phyloP scores from a whole-genome alignment of 139 green algal genomes.

The Chlorella ohadii region DNA sequence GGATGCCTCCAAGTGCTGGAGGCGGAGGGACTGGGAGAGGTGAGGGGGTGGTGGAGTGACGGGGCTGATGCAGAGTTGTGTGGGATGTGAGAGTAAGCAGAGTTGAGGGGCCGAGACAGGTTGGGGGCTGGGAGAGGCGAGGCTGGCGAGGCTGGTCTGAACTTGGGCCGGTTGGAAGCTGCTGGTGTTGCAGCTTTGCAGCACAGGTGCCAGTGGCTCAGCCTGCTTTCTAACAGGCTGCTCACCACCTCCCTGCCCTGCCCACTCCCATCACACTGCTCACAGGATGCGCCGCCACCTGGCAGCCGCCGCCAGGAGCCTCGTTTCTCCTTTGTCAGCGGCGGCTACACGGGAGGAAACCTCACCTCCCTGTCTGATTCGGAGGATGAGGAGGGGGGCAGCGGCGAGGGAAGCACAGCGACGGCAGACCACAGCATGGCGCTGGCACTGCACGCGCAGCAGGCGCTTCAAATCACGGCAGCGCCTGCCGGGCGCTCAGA shows the following conservation, averaged over 20 bases:
- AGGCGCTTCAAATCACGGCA: conserved; percentile 27
- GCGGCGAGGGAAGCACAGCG: background rate
- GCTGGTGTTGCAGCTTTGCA: no score
- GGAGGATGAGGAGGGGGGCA: background rate
- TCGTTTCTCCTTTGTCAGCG: conserved; percentile 27
- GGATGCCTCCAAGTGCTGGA: conserved; percentile 27
- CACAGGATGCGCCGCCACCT: no score
- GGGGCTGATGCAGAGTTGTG: no score
- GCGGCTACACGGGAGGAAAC: background rate
- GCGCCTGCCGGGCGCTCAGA: conserved; percentile 28
- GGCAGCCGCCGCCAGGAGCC: background rate
- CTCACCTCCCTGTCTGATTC: no score
- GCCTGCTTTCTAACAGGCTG: no score
- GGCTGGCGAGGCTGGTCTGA: no score
- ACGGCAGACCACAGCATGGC: background rate
- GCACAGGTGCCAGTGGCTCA: no score
- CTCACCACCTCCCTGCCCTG: background rate
- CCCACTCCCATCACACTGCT: no score
- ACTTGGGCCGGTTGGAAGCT: no score
- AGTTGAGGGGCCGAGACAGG: no score
- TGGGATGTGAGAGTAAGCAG: no score
- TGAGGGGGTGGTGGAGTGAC: background rate
- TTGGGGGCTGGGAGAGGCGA: no score
- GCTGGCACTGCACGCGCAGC: conserved; percentile 34
- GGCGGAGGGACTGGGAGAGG: background rate